These are phyloP conservation scores for Penicillium griseofulvum DNA, from an alignment of 2,329 filamentous ascomycete species.

Conservation along the genomic window DNA sequence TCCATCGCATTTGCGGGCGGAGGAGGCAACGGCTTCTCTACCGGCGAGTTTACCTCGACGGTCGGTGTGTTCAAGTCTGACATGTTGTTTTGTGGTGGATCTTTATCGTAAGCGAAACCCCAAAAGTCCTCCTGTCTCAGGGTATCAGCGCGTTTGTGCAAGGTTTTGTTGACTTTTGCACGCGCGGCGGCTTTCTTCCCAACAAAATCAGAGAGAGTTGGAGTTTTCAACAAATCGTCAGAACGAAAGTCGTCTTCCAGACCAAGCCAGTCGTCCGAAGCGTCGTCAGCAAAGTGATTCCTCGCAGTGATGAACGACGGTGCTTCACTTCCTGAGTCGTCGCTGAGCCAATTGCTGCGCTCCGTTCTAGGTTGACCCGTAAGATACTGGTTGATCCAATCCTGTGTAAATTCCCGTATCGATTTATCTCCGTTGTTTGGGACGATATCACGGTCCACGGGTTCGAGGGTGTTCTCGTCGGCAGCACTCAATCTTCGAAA, in stretches of 20 bases:
- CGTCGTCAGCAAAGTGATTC: conserved; percentile 42
- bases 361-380: conserved; percentile 67
- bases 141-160: conserved; percentile 43
- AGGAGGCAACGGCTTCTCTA: conserved; percentile 44
- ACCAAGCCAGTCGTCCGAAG: conserved; percentile 45
- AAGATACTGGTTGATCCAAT: conserved; percentile 85
- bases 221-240: conserved; percentile 41
- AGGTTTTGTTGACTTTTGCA: conserved; percentile 32
- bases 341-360: conserved; percentile 78
- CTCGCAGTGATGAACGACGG: conserved; percentile 56
- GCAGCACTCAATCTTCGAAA: conserved; percentile 30
- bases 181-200: conserved; percentile 26
- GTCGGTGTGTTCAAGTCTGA: conserved; percentile 26
- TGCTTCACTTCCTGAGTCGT: conserved; percentile 71
- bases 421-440: conserved; percentile 33
- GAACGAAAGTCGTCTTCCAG: conserved; percentile 40
- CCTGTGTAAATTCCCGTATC: conserved; percentile 65
- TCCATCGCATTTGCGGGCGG: conserved; percentile 24
- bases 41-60: conserved; percentile 24
- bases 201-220: conserved; percentile 39
- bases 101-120: conserved; percentile 46
- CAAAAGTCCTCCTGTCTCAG: conserved; percentile 46
- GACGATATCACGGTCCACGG: conserved; percentile 24
- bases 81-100: conserved; percentile 35
- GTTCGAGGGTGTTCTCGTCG: conserved; percentile 28